Evolutionary conservation across 179 eudicot species (phyloP), one percentile per base, ranked within the genome.

Genomic region (Camellia oleifera): DNA sequence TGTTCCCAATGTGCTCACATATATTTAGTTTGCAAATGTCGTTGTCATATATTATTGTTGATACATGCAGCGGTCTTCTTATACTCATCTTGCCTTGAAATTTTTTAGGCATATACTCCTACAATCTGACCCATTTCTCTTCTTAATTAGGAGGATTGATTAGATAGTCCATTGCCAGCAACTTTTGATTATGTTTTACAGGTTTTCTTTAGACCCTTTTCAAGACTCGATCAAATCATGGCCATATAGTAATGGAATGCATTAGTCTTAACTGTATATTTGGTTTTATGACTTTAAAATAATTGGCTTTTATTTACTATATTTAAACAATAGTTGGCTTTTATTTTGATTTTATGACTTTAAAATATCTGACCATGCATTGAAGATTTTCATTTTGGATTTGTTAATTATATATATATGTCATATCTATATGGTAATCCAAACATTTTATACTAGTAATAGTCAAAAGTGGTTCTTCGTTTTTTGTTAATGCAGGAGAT

Each of bases 121-220:
- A 13, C 66, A 62, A 79, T 79, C 82, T 77, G 68, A 82, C 78
- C 32, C 56, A 61, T 69, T 77, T 74, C 52, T 83, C 74, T 83
- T 63, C 71, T 83, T 78, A 61, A 77, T 77, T 79, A 70, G 70
- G 81, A 63, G 67, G 67, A 72, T 62, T 75, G 80, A 78, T 57
- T 78, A 65, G 75, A 81, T 90, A 96, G 99, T 86, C 99, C 99
- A 77, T 82, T 96, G 89, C 97, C 97, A 82, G 91, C 99, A 56
- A 96, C 96, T 79, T 96, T 92, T 80, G 83, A 94, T 83, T 96
- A 97, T 75, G 87, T 96, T 83, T 80, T 96, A 81, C 99, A 96
- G 98, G 99, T 96, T 69, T 73, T 82, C 84, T 81, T 67, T 75
- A n/a, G 62, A 62, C 75, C 79, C 73, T 72, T 77, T 69, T 72